Evolutionary conservation across 352 stramenopile species (phyloP), one percentile per base, ranked within the genome.

Genomic region (Globisporangium lucens): DNA sequence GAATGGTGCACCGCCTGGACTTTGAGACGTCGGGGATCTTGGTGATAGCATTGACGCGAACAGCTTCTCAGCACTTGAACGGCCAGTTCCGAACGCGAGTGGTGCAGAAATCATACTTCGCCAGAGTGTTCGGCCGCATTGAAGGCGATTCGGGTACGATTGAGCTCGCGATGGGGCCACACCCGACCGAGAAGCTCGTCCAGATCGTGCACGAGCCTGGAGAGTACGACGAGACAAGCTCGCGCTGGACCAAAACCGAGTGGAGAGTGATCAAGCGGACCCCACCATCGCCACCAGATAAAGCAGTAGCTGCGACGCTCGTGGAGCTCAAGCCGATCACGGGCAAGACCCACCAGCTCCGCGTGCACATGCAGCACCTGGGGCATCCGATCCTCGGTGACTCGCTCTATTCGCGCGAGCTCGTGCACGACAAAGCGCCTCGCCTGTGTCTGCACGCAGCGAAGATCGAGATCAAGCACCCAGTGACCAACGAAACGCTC

Each of bases 341-440:
- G 0, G 87, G 87, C 47, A 87, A 97, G 74, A 97, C 91, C n/a
- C 95, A 99, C 79, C 95, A 99, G 77, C 78, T 99, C 30, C 94
- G 97, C 75, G 89, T 98, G 56, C 95, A 99, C 72, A 92, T 97
- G 83, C 79, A 93, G 35, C 78, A 92, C 22, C 72, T 98, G 55
- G 94, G 92, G 10, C 90, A 98, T 69, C 90, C 94, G 12, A 98
- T 99, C 66, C 77, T 98, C 1, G 95, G 94, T 15, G 95, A 99
- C 74, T 85, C 78, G 36, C 73, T 97, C 4, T 98, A 98, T 59
- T 80, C 73, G 24, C 73, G 73, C 1, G 68, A 75, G 15, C 51
- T 75, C n/a, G 85, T 90, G 1, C 72, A 76, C 17, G 30, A 68
- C 8, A 72, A 81, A 4, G 73, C 81, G 0, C 61, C 78, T 0